Evolutionary conservation across 164 flowering plant species (phyloP).

Genomic region (Aristolochia californica): DNA sequence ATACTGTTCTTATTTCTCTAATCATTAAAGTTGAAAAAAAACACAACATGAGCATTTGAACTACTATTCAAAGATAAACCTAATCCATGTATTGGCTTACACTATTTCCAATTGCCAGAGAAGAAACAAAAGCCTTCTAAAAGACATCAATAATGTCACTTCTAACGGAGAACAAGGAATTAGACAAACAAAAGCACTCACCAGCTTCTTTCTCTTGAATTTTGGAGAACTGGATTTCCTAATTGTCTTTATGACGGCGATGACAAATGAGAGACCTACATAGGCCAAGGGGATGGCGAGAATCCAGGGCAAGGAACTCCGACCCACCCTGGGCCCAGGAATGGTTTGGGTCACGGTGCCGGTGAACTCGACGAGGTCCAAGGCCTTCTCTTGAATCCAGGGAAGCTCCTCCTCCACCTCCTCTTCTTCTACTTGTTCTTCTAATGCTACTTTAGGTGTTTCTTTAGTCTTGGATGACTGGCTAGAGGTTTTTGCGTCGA

Average conservation of each 20-base stretch:
- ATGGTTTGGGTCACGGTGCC: conserved; percentile 84
- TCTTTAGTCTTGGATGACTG: conserved; percentile 6
- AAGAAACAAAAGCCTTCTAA: too few relatives aligned
- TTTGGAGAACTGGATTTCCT: conserved; percentile 63
- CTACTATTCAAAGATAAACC: too few relatives aligned
- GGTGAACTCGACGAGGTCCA: conserved; percentile 86
- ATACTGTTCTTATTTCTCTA: conserved; percentile 79
- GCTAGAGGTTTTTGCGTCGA: too few relatives aligned
- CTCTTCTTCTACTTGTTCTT: conserved; percentile 34
- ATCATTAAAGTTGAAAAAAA: background rate
- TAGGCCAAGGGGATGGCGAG: conserved; percentile 76
- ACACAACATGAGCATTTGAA: background rate
- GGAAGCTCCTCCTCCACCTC: conserved; percentile 81
- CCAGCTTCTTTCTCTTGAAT: conserved; percentile 53
- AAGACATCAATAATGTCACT: too few relatives aligned
- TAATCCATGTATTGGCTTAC: too few relatives aligned
- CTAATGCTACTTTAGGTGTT: background rate
- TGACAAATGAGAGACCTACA: conserved; percentile 54
- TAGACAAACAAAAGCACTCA: conserved; percentile 8
- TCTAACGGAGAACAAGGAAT: too few relatives aligned
- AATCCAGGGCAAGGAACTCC: conserved; percentile 74
- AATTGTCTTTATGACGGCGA: conserved; percentile 67
- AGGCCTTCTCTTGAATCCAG: conserved; percentile 91
- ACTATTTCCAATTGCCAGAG: too few relatives aligned
- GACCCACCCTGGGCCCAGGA: conserved; percentile 88